phyloP scores from a whole-genome alignment of 1,139 yeast genomes.

The Meyerozyma elateridarum region DNA sequence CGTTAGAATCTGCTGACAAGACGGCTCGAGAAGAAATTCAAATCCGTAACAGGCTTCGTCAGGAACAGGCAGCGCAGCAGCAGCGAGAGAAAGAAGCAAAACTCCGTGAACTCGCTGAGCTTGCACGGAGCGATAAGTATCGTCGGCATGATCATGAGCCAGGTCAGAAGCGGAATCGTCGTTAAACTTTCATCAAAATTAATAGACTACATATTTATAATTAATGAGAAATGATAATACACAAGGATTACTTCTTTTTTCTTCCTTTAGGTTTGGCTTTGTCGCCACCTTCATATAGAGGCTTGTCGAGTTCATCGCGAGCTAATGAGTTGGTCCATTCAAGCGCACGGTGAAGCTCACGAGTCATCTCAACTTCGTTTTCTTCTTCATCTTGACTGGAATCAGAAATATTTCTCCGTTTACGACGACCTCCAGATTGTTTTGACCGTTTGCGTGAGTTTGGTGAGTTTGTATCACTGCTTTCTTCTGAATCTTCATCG shows the following conservation, averaged over 20 bases:
- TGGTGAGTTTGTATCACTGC: not conserved
- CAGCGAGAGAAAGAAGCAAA: slow-evolving; percentile 56
- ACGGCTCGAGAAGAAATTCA: slow-evolving; percentile 69
- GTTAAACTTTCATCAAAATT: no score
- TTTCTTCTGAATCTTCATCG: not conserved
- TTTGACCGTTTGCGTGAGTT: not conserved
- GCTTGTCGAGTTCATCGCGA: slow-evolving; percentile 43
- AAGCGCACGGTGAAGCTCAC: slow-evolving; percentile 42
- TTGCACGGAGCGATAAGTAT: slow-evolving; percentile 37
- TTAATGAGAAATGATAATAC: not conserved
- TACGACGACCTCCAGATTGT: not conserved
- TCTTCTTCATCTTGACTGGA: not conserved
- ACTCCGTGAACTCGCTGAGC: slow-evolving; percentile 53
- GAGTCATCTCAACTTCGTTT: not conserved
- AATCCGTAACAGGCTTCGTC: slow-evolving; percentile 52
- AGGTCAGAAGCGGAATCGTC: not conserved
- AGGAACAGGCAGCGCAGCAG: slow-evolving; percentile 51
- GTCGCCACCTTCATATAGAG: slow-evolving; percentile 58
- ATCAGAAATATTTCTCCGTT: not conserved
- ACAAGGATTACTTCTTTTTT: slow-evolving; percentile 9
- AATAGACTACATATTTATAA: no score
- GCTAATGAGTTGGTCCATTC: slow-evolving; percentile 65
- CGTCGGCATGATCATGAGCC: slow-evolving; percentile 1
- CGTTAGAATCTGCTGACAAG: slow-evolving; percentile 70
- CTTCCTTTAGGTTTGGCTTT: slow-evolving; percentile 23